These are phyloP conservation scores for Saprolegnia parasitica DNA, from an alignment of 352 stramenopile species.

Conservation along the genomic window DNA sequence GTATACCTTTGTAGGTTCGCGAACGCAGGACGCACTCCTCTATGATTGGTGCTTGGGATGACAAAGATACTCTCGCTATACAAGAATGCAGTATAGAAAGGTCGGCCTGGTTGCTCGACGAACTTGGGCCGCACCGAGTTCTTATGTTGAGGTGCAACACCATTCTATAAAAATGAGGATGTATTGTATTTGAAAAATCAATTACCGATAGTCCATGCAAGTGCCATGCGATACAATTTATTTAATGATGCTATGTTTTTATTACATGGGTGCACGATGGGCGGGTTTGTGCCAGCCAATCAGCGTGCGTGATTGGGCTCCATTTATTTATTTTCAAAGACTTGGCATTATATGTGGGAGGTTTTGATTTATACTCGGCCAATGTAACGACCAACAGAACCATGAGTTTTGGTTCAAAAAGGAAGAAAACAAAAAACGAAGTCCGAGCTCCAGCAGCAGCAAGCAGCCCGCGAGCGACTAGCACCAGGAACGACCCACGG, in stretches of 20 bases:
- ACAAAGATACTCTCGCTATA: slow-evolving; percentile 6
- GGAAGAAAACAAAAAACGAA: slow-evolving; percentile 28
- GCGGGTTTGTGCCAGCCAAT: slow-evolving; percentile 1
- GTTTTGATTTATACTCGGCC: slow-evolving; percentile 24
- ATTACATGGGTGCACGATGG: not conserved
- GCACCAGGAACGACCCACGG: not conserved
- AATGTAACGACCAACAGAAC: slow-evolving; percentile 31
- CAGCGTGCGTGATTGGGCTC: not conserved
- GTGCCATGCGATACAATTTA: not conserved
- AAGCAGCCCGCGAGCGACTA: not conserved
- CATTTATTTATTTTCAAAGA: not conserved
- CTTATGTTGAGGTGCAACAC: slow-evolving; percentile 4
- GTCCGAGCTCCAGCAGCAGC: slow-evolving; percentile 6
- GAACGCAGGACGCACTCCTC: not conserved
- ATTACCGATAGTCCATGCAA: not conserved
- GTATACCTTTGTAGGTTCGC: not conserved
- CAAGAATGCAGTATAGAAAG: slow-evolving; percentile 4
- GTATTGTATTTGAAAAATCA: not conserved
- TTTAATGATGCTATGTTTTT: not conserved
- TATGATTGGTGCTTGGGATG: slow-evolving; percentile 3
- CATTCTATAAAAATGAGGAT: not conserved
- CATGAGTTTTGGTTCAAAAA: slow-evolving; percentile 28
- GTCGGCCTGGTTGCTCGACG: not conserved
- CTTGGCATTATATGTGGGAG: slow-evolving; percentile 7
- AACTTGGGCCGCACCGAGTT: not conserved